Evolutionary conservation across 257 asterid species (phyloP).

Genomic region (Salvia hispanica): DNA sequence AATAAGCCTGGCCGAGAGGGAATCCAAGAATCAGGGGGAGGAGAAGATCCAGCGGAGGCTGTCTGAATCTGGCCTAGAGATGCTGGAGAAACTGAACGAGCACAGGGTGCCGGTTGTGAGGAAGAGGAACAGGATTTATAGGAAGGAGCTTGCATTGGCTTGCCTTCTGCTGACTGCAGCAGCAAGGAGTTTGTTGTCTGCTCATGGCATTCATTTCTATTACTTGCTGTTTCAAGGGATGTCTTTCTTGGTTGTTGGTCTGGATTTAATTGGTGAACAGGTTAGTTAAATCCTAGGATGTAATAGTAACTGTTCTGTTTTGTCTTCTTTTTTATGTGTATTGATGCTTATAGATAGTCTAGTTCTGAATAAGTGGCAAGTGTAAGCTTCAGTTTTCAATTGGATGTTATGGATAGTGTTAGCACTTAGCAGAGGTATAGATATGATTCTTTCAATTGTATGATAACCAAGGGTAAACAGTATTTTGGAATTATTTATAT

Average conservation of each 20-base stretch:
- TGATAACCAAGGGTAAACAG: slow-evolving; percentile 20
- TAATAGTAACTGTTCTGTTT: too few species aligned
- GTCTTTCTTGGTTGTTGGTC: slow-evolving; percentile 42
- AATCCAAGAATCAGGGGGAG: slow-evolving; percentile 24
- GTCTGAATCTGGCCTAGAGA: slow-evolving; percentile 43
- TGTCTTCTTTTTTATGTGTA: background rate
- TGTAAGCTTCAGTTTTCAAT: slow-evolving; percentile 30
- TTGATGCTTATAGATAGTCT: slow-evolving; percentile 29
- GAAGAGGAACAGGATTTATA: slow-evolving; percentile 38
- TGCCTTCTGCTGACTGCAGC: slow-evolving; percentile 48
- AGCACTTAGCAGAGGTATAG: slow-evolving; percentile 14
- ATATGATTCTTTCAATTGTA: slow-evolving; percentile 44
- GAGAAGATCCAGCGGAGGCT: slow-evolving; percentile 43
- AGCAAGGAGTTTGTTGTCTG: slow-evolving; percentile 43
- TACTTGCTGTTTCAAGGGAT: slow-evolving; percentile 48
- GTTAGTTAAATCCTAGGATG: slow-evolving; percentile 30
- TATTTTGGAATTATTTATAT: slow-evolving; percentile 25
- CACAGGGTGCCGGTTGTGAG: slow-evolving; percentile 5
- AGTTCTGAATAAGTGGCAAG: slow-evolving; percentile 23
- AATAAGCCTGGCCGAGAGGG: slow-evolving; percentile 46
- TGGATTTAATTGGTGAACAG: slow-evolving; percentile 49
- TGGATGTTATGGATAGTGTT: slow-evolving; percentile 27
- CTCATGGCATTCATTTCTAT: slow-evolving; percentile 49
- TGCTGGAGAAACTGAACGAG: slow-evolving; percentile 36
- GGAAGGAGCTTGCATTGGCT: slow-evolving; percentile 42